Base-by-base conservation (phyloP, 1,284 basidiomycete genomes). In the Cronartium quercuum region DNA sequence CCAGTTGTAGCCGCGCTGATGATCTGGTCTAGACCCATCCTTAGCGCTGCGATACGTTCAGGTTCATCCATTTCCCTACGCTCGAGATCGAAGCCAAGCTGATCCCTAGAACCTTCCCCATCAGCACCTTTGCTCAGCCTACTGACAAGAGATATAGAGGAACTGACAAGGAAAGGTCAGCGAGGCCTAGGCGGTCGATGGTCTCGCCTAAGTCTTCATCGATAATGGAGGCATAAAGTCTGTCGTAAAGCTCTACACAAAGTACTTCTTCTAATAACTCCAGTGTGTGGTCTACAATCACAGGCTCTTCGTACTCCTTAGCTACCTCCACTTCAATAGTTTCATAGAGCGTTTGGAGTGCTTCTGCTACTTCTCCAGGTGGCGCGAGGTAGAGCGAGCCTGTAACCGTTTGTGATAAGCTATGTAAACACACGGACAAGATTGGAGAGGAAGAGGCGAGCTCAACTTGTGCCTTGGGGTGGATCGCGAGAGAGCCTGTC, bases 51-150 rank as follows among this genome's bases (percentile, higher is more conserved):
- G 35, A 75, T 75, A 35, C 41, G n/a, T 38, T 75, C 64, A 21
- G 65, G 65, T 24, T 75, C 71, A 57, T 75, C 71, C 63, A 75
- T 75, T 41, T 67, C 63, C n/a, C 71, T 75, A 21, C 71, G 60
- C 38, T 75, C 71, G 18, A 75, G 51, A 67, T 75, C 71, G 12
- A 75, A 51, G n/a, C 71, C 71, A 40, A 75, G 55, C n/a, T 66
- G 55, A 60, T 75, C 71, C 18, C 71, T 75, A 29, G 41, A 3
- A 21, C 9, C 24, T 61, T 34, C 15, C 29, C 37, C 58, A 61
- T 61, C 35, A 61, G 24, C 37, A 3, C 37, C 58, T 34, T 35
- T 61, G 29, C 9, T n/a, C 6, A 24, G 18, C 7, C 29, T 55
- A 6, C 6, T 2, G 29, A 6, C 18, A 55, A 21, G 51, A 55